Base-by-base conservation (phyloP, 176 grass and related monocot genomes). In the Saccharum spontaneum region DNA sequence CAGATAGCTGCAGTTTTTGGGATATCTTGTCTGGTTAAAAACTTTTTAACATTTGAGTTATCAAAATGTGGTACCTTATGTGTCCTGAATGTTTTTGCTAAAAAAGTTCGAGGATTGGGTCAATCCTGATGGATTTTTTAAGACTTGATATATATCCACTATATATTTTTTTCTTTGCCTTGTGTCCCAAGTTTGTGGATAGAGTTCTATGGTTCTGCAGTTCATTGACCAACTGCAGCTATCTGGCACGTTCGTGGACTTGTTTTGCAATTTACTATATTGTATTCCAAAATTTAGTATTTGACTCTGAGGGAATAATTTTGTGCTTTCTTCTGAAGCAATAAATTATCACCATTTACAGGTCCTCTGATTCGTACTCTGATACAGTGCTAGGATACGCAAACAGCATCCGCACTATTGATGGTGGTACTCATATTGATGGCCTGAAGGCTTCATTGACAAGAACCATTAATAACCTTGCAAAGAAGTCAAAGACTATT, bases 391-490 rank as follows among this genome's bases (percentile, higher is more conserved):
- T 98, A 86, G 97, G 93, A 87, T 98, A 98, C 46, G 97, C 97
- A 69, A 98, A 98, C 71, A 98, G 97, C 77, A 98, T 98, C 81
- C 97, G 97, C 28, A 98, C 97, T 69, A 81, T 98, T 79, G 97
- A 98, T 84, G 97, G 97, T 71, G 97, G 97, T 65, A 96, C 97
- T 83, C 97, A 98, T 88, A 98, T 98, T 78, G 97, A 98, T 75
- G 97, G 97, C 26, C 76, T 95, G 75, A 98, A 94, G 87, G 79
- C 86, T 68, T 98, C 97, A 28, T 82, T 98, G 81, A 98, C 97
- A 76, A 92, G 91, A 91, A 98, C 90, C 69, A 89, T 98, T 75
- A 98, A 98, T 83, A 98, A 87, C 71, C 62, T 98, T 44, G 89
- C 75, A 10, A 98, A 98, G 81, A 98, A 98, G 57, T 98, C 90